These are phyloP conservation scores for Bisporella sp. DNA, from an alignment of 2,329 filamentous ascomycete genomes.

Conservation along the genomic window DNA sequence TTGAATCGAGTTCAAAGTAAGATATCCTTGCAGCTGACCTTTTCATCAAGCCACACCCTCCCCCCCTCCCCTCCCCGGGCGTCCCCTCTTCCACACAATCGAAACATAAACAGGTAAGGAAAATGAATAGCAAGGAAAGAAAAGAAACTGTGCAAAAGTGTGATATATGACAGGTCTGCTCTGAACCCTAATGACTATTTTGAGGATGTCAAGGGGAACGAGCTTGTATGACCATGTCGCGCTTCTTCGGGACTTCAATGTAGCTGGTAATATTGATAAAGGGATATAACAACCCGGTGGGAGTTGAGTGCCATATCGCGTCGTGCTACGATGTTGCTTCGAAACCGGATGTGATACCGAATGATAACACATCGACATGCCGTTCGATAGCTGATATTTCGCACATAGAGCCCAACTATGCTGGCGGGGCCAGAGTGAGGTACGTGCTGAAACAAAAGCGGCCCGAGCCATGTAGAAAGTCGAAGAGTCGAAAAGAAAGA, in stretches of 20 bases:
- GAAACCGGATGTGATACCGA: conserved; percentile 20
- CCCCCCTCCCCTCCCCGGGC: conserved; percentile 8
- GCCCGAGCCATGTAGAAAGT: conserved; percentile 28
- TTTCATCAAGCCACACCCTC: no score
- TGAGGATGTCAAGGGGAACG: conserved; percentile 12
- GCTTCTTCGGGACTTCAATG: conserved; percentile 19
- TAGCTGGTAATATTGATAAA: conserved; percentile 16
- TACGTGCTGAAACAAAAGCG: conserved; percentile 22
- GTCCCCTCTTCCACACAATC: conserved; percentile 16
- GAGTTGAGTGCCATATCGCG: conserved; percentile 4
- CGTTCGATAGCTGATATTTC: conserved; percentile 26
- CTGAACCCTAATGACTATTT: conserved; percentile 15
- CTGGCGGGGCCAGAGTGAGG: conserved; percentile 11
- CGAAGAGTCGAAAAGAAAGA: conserved; percentile 24
- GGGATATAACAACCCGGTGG: conserved; percentile 2
- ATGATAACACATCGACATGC: conserved; percentile 24
- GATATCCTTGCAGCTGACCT: no score
- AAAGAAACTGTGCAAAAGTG: conserved; percentile 21
- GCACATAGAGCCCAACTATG: conserved; percentile 17
- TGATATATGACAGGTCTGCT: conserved; percentile 23
- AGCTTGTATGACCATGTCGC: conserved; percentile 24
- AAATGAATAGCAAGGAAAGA: conserved; percentile 17
- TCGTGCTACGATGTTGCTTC: conserved; percentile 16
- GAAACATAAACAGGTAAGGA: conserved; percentile 10
- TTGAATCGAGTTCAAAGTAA: background rate